Base-by-base conservation (phyloP, 2,329 filamentous ascomycete species). In the Fusarium heterosporum region DNA sequence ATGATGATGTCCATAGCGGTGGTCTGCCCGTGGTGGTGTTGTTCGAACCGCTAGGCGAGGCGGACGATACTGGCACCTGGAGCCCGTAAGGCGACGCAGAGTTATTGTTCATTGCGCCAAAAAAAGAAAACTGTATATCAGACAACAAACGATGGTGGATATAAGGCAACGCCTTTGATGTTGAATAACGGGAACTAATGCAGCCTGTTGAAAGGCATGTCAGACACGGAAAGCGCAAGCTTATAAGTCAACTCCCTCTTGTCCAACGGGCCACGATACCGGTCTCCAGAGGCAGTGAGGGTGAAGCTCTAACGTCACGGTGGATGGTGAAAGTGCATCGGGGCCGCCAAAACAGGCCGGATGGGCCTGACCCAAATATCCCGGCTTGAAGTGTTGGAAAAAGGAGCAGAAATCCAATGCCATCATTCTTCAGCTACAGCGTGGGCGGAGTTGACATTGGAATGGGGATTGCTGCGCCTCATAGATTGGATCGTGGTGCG, bases 1-100 rank as follows among this genome's bases (percentile, higher is more conserved):
- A 81, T 4, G 83, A 82, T 14, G 79, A 74, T 11, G 81, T 86
- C 86, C 86, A 88, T 65, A 86, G 80, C 39, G 84, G 82, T 4
- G 86, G 86, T 14, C 86, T 83, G 14, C 86, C 86, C 22, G 77
- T 79, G 8, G 69, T 70, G 38, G 74, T 75, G 59, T 68, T 74
- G 54, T 72, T 75, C 7, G 72, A 70, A 29, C 71, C 72, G 36
- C 74, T 73, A 17, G 75, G 74, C 45, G 77, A 73, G 38, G 68
- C 64, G 45, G 72, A 64, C 19, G 70, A 71, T 40, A 61, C 32
- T 25, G 64, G 65, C 16, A 65, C 50, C 47, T 64, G 56, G 12
- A 68, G 65, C 39, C 61, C 61, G 17, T 51, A 65, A 25, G 65
- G 65, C 48, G 65, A 68, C 28, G 65, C 61, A 26, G 45, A 55